Base-by-base conservation (phyloP, 805 yeast genomes). In the Ogataea wickerhamii region DNA sequence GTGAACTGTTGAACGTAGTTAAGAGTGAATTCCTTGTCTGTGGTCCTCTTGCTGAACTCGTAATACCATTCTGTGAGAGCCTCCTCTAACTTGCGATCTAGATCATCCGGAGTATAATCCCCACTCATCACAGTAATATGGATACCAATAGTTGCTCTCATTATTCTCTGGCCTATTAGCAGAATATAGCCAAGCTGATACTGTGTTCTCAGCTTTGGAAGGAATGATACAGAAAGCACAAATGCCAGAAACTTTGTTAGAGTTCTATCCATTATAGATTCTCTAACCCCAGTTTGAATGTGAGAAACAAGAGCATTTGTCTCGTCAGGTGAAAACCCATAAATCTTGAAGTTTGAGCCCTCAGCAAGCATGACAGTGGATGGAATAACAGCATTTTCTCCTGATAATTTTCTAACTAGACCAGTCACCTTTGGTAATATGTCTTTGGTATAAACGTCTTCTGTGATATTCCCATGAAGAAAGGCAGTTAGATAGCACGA, bases 111-210 rank as follows among this genome's bases (percentile, higher is more conserved):
- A 0, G 61, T 40, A 37, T 64, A 64, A 2, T 59, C 60, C 12
- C 73, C 70, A 44, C 87, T 78, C 67, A 79, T 71, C 0, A 80
- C 56, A 1, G 75, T 64, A 8, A 83, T 58, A 48, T 77, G 81
- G 3, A 82, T 42, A 1, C 91, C 91, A 22, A 73, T 56, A 0
- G 80, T 71, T 17, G 68, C 65, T 37, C 78, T 63, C 20, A 76
- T 55, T 0, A 72, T 48, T 41, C 84, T 60, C 18, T 70, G 38
- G 0, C 87, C 87, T 16, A 80, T 74, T n/a, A 71, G 47, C 0
- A 80, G 76, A 4, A 71, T 66, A 52, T 83, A 83, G 0, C 87
- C 89, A 38, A 83, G 55, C 45, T 78, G 83, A 41, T 68, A 70
- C 47, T 70, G 71, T 14, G 67, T 68, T 43, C 89, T 60, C 13